Evolutionary conservation across 1,139 yeast genomes (phyloP).

Genomic region (Zhuliangozyma parablackwelliae): DNA sequence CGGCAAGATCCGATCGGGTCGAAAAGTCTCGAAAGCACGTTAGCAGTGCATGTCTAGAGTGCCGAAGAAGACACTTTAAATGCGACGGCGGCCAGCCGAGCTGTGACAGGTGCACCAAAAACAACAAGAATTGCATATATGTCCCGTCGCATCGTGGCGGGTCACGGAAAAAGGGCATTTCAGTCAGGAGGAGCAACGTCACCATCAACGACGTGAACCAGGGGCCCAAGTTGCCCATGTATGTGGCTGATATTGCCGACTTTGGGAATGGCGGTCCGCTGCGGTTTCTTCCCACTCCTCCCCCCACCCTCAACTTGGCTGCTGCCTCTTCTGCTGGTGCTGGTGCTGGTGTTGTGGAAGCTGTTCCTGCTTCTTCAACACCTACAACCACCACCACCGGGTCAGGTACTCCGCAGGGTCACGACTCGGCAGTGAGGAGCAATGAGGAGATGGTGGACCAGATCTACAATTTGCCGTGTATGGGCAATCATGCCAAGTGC

Average conservation of each 20-base stretch:
- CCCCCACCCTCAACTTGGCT: no score
- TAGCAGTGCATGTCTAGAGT: slow-evolving; percentile 41
- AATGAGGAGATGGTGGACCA: slow-evolving; percentile 6
- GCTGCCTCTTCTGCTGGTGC: no score
- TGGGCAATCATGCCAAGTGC: slow-evolving; percentile 9
- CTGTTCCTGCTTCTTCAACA: not conserved
- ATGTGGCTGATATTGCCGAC: slow-evolving; percentile 11
- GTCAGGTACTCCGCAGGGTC: no score
- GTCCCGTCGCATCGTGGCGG: slow-evolving; percentile 51
- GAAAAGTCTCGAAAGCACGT: slow-evolving; percentile 14
- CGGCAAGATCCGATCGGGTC: no score
- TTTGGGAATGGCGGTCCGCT: slow-evolving; percentile 1
- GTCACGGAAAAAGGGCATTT: slow-evolving; percentile 43
- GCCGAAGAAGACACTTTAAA: slow-evolving; percentile 44
- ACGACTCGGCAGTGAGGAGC: not conserved
- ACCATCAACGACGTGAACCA: slow-evolving; percentile 8
- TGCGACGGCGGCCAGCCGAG: slow-evolving; percentile 45
- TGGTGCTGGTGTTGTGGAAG: not conserved
- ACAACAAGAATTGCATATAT: slow-evolving; percentile 33
- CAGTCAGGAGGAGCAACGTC: slow-evolving; percentile 10
- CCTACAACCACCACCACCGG: no score
- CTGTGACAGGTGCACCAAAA: slow-evolving; percentile 35
- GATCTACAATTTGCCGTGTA: slow-evolving; percentile 10
- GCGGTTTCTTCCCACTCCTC: no score
- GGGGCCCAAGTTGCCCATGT: slow-evolving; percentile 11